phyloP scores from a whole-genome alignment of 805 yeast genomes.

The Lachancea sp. region DNA sequence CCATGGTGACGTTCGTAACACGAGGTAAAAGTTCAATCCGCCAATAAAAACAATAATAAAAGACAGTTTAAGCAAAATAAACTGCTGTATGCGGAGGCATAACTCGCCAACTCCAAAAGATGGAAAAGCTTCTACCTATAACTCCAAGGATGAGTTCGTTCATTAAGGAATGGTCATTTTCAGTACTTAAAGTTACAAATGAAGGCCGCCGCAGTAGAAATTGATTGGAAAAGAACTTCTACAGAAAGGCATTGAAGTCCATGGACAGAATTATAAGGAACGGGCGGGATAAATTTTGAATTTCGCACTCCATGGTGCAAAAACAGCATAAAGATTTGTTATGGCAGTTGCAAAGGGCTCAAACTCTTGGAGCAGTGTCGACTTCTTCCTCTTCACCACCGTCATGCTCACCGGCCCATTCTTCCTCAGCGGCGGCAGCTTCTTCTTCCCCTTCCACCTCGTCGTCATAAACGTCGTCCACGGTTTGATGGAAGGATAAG shows the following conservation, averaged over 20 bases:
- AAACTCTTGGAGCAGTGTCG: conserved; percentile 7
- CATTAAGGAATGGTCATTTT: neutral
- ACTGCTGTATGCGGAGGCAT: too few species aligned
- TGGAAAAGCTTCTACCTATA: neutral
- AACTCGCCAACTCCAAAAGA: too few species aligned
- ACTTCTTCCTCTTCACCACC: conserved; percentile 12
- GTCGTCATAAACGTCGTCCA: conserved; percentile 55
- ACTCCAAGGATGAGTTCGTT: neutral
- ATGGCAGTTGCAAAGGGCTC: neutral
- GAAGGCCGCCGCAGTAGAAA: neutral
- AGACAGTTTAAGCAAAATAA: too few species aligned
- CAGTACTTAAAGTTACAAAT: conserved; percentile 4
- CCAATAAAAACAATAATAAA: too few species aligned
- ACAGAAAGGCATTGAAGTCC: neutral
- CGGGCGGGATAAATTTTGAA: neutral
- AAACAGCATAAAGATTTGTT: neutral
- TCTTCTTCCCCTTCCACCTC: conserved; percentile 40
- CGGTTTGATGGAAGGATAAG: conserved; percentile 72
- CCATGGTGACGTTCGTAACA: too few species aligned
- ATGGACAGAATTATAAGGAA: neutral
- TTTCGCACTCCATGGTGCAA: neutral
- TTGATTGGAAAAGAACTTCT: neutral
- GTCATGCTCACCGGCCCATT: conserved; percentile 24
- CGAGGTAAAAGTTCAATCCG: too few species aligned
- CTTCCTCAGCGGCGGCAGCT: conserved; percentile 36